These are phyloP conservation scores for Lichtheimia hyalospora DNA, from an alignment of 371 early-diverging fungal genomes.

Conservation along the genomic window DNA sequence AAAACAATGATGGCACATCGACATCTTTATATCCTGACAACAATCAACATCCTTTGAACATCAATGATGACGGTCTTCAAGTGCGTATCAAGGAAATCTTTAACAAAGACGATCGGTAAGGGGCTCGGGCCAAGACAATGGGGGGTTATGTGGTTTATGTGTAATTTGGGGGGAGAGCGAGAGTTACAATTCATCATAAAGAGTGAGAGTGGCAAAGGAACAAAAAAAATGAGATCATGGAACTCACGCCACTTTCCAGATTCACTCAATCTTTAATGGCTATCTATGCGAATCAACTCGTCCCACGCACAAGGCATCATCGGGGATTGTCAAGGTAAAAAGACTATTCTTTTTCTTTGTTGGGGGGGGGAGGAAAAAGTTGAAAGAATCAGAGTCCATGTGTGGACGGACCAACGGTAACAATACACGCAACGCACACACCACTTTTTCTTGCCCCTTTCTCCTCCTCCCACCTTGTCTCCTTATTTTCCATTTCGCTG, in stretches of 20 bases:
- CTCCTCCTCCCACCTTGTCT: neutral
- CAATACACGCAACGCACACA: no score
- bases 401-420: no score
- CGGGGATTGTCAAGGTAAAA: conserved; percentile 15
- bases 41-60: no score
- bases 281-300: conserved; percentile 11
- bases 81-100: conserved; percentile 27
- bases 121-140: no score
- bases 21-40: conserved; percentile 6
- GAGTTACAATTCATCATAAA: neutral
- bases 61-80: conserved; percentile 15
- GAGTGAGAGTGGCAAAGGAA: neutral
- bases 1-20: no score
- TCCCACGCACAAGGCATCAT: conserved; percentile 3
- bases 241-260: conserved; percentile 2
- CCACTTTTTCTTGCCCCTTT: no score
- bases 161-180: neutral
- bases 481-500: no score
- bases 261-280: conserved; percentile 20
- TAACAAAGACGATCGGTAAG: conserved; percentile 23
- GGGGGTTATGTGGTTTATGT: no score
- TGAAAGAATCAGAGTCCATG: no score
- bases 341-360: neutral
- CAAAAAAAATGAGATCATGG: neutral
- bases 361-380: neutral